These are phyloP conservation scores for Apophysomyces trapeziformis DNA, from an alignment of 371 early-diverging fungal species.

Conservation along the genomic window DNA sequence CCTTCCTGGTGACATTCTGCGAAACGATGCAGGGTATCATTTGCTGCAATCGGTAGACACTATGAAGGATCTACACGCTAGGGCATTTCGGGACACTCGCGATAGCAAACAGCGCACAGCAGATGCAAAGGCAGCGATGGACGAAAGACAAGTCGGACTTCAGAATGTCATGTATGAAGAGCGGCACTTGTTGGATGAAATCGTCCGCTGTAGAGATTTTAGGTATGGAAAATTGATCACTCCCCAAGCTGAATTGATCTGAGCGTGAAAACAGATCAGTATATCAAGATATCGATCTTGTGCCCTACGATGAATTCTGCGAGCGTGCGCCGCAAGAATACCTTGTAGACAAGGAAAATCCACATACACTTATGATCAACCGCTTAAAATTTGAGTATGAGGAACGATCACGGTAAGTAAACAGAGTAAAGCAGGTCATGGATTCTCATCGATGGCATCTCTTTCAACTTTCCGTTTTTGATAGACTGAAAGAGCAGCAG, in stretches of 20 bases:
- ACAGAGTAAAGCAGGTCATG: background rate
- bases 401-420: slow-evolving; percentile 38
- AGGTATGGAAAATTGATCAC: slow-evolving; percentile 25
- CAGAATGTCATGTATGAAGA: slow-evolving; percentile 56
- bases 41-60: slow-evolving; percentile 23
- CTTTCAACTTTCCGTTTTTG: background rate
- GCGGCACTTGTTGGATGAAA: slow-evolving; percentile 51
- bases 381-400: slow-evolving; percentile 49
- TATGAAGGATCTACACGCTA: slow-evolving; percentile 36
- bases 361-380: slow-evolving; percentile 49
- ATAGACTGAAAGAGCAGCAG: slow-evolving; percentile 46
- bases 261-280: slow-evolving; percentile 33
- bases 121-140: slow-evolving; percentile 49
- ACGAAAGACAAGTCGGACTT: slow-evolving; percentile 40
- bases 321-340: slow-evolving; percentile 39
- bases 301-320: slow-evolving; percentile 44
- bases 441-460: too few relatives aligned
- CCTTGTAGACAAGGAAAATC: slow-evolving; percentile 32
- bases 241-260: background rate
- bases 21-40: slow-evolving; percentile 18
- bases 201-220: slow-evolving; percentile 46
- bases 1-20: slow-evolving; percentile 20
- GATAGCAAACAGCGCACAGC: slow-evolving; percentile 47
- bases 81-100: slow-evolving; percentile 24
- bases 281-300: slow-evolving; percentile 50